Evolutionary conservation across 2,329 filamentous ascomycete species (phyloP).

Genomic region (Cladosporium sp.): DNA sequence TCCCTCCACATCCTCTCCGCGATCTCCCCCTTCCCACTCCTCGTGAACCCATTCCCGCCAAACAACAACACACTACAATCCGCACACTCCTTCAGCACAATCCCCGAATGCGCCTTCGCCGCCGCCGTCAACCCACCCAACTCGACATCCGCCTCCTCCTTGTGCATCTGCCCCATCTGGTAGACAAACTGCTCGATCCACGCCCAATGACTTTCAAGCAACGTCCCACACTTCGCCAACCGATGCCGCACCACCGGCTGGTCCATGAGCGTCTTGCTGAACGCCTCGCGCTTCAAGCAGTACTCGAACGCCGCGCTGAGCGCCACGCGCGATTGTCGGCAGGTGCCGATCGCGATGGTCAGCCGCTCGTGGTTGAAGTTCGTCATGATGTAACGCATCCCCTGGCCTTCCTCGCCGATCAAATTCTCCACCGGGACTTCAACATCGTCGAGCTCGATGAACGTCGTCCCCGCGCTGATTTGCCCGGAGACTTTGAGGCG

Average conservation of each 20-base stretch:
- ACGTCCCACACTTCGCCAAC: slow-evolving; percentile 65
- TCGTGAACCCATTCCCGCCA: slow-evolving; percentile 70
- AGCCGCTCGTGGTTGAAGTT: slow-evolving; percentile 76
- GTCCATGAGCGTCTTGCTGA: slow-evolving; percentile 65
- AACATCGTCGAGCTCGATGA: slow-evolving; percentile 72
- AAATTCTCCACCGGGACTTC: slow-evolving; percentile 67
- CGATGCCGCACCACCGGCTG: slow-evolving; percentile 71
- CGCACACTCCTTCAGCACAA: slow-evolving; percentile 68
- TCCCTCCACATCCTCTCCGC: slow-evolving; percentile 56
- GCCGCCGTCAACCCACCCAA: slow-evolving; percentile 69
- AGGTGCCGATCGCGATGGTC: slow-evolving; percentile 60
- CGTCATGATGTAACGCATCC: slow-evolving; percentile 59
- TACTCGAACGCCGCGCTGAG: slow-evolving; percentile 59
- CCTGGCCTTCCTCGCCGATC: slow-evolving; percentile 64
- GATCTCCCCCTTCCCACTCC: slow-evolving; percentile 65
- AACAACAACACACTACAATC: slow-evolving; percentile 67
- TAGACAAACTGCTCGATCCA: slow-evolving; percentile 71
- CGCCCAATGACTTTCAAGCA: slow-evolving; percentile 66
- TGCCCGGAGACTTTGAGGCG: slow-evolving; percentile 64
- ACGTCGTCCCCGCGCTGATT: slow-evolving; percentile 64
- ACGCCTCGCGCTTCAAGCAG: slow-evolving; percentile 62
- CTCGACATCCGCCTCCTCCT: slow-evolving; percentile 57
- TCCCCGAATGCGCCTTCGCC: slow-evolving; percentile 67
- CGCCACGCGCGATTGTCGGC: slow-evolving; percentile 59
- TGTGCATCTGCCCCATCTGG: slow-evolving; percentile 59